Evolutionary conservation across 257 asterid genomes (phyloP).

Genomic region (Leptodermis oblonga): DNA sequence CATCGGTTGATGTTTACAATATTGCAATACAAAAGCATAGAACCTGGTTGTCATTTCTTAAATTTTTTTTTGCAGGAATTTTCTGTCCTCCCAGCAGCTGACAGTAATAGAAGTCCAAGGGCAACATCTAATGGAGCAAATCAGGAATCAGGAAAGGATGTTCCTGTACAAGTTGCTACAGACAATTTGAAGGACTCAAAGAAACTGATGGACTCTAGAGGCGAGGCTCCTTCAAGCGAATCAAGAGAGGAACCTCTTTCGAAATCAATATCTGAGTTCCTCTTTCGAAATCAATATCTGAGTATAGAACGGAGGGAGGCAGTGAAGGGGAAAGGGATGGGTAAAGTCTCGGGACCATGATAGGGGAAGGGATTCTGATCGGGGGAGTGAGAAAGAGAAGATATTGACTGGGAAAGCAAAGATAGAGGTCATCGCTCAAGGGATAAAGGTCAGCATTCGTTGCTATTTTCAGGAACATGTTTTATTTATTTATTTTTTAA

Average conservation of each 20-base stretch:
- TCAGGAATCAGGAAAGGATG: constrained; percentile 55
- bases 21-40: background rate
- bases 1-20: background rate
- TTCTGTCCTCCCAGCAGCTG: constrained; percentile 36
- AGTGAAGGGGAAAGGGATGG: constrained; percentile 70
- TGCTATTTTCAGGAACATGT: background rate
- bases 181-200: constrained; percentile 57
- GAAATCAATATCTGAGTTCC: no score
- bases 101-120: constrained; percentile 38
- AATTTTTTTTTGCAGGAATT: constrained; percentile 40
- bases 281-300: constrained; percentile 32
- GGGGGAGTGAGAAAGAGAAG: constrained; percentile 61
- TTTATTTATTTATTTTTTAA: no score
- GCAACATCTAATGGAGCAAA: constrained; percentile 29
- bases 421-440: constrained; percentile 70
- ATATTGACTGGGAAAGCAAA: constrained; percentile 62
- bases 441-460: constrained; percentile 55
- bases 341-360: constrained; percentile 52
- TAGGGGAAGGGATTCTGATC: constrained; percentile 64
- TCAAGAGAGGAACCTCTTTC: constrained; percentile 54
- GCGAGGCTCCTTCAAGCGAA: constrained; percentile 37
- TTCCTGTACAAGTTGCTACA: constrained; percentile 35
- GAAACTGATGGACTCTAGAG: constrained; percentile 51
- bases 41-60: background rate
- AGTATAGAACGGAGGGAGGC: constrained; percentile 49